These are phyloP conservation scores for Juglanconis oblonga DNA, from an alignment of 2,329 filamentous ascomycete genomes.

Conservation along the genomic window DNA sequence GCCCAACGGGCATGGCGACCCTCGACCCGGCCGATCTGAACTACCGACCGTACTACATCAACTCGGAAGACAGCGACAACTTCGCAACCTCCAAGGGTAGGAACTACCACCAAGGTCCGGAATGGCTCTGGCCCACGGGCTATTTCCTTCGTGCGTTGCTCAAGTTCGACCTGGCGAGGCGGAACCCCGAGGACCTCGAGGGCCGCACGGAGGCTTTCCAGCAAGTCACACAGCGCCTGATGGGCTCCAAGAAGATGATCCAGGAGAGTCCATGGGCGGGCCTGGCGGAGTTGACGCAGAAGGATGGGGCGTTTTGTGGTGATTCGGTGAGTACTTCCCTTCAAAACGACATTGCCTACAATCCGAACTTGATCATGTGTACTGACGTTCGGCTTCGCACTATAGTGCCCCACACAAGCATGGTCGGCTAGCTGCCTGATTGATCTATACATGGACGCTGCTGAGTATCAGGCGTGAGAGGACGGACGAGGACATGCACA, in stretches of 20 bases:
- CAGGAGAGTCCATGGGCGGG: constrained; percentile 81
- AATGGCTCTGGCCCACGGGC: constrained; percentile 97
- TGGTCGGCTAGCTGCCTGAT: constrained; percentile 96
- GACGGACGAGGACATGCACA: background rate
- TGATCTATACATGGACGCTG: constrained; percentile 92
- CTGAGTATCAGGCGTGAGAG: constrained; percentile 44
- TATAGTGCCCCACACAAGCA: constrained; percentile 84
- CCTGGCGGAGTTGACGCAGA: constrained; percentile 88
- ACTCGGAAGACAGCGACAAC: constrained; percentile 87
- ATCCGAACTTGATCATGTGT: background rate
- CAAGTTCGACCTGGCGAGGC: constrained; percentile 79
- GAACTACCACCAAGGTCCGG: constrained; percentile 97
- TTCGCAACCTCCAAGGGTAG: constrained; percentile 91
- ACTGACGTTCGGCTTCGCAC: background rate
- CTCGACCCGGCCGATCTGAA: constrained; percentile 89
- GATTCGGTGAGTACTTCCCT: constrained; percentile 70
- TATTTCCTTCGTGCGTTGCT: constrained; percentile 91
- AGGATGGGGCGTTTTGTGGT: constrained; percentile 75
- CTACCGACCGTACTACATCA: constrained; percentile 92
- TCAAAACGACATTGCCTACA: background rate
- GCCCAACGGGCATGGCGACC: constrained; percentile 92
- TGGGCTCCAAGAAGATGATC: constrained; percentile 83
- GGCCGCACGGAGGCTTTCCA: constrained; percentile 87
- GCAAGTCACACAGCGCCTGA: constrained; percentile 81
- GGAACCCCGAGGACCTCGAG: constrained; percentile 51